A percentile compares a stretch with the other conserved stretches of the same genome.
These are phyloP conservation scores for Amaranthus cruentus DNA, from an alignment of 148 eudicot genomes.

Conservation along the genomic window DNA sequence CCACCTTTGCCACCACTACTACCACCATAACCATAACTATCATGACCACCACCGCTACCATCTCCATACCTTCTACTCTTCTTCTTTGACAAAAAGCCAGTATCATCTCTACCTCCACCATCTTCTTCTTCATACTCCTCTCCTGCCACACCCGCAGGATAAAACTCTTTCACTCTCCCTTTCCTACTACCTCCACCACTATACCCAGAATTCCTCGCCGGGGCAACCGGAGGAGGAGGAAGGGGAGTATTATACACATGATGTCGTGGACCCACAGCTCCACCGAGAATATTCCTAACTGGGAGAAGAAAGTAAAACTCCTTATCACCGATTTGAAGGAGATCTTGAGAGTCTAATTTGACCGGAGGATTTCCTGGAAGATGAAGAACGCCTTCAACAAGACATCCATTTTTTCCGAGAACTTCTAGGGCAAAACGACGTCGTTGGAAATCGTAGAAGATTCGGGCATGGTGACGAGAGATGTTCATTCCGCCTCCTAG, in stretches of 20 bases:
- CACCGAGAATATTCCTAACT: constrained; percentile 63
- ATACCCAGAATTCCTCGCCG: constrained; percentile 20
- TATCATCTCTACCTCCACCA: constrained; percentile 33
- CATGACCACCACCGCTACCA: constrained; percentile 6
- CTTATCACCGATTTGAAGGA: constrained; percentile 84
- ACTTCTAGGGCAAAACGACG: constrained; percentile 91
- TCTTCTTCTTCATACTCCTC: constrained; percentile 33
- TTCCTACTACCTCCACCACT: constrained; percentile 30
- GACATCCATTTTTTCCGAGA: constrained; percentile 89
- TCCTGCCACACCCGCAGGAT: constrained; percentile 8
- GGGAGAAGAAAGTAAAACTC: constrained; percentile 88
- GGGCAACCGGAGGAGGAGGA: constrained; percentile 19
- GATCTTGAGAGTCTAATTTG: constrained; percentile 82
- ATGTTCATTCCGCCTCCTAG: constrained; percentile 98
- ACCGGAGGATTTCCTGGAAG: constrained; percentile 78
- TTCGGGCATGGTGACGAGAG: constrained; percentile 94
- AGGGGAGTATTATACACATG: constrained; percentile 21
- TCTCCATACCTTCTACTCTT: constrained; percentile 23
- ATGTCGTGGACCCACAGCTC: constrained; percentile 41
- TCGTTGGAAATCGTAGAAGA: constrained; percentile 92
- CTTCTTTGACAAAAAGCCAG: constrained; percentile 28
- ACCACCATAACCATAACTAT: constrained; percentile 31
- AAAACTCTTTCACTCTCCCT: constrained; percentile 33
- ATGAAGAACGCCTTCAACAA: constrained; percentile 84
- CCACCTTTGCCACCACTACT: constrained; percentile 47